These are phyloP conservation scores for Groenewaldozyma salmanticensis DNA, from an alignment of 805 yeast species.

Conservation along the genomic window DNA sequence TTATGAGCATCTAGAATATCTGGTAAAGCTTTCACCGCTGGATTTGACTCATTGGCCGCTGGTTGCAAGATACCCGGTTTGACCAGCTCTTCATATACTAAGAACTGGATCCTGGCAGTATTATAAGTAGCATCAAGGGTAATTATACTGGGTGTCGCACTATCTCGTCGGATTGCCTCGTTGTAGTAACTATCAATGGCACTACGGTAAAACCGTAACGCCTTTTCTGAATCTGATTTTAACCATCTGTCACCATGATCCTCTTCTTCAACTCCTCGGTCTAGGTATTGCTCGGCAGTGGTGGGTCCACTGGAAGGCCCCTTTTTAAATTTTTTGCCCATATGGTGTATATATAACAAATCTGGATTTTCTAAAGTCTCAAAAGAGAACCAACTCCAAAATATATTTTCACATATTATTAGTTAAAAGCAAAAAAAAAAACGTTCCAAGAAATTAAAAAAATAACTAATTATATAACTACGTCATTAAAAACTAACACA, in stretches of 20 bases:
- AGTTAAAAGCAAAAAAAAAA: background rate
- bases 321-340: conserved; percentile 2
- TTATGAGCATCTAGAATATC: conserved; percentile 8
- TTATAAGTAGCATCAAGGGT: conserved; percentile 46
- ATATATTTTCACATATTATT: background rate
- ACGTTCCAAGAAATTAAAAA: conserved; percentile 3
- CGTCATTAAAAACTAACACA: conserved; percentile 1
- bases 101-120: conserved; percentile 46
- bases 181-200: conserved; percentile 38
- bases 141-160: conserved; percentile 15
- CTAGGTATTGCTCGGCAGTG: conserved; percentile 45
- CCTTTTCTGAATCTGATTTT: conserved; percentile 53
- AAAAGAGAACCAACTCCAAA: background rate
- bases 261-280: conserved; percentile 49
- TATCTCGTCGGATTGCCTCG: conserved; percentile 25
- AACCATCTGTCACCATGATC: conserved; percentile 74
- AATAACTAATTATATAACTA: background rate
- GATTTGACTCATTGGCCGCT: background rate
- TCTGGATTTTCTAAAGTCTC: background rate
- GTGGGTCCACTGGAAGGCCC: conserved; percentile 11
- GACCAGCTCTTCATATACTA: conserved; percentile 43
- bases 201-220: conserved; percentile 52
- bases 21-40: conserved; percentile 7
- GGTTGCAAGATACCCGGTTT: conserved; percentile 20
- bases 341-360: background rate